phyloP scores from a whole-genome alignment of 2,329 filamentous ascomycete species.

The Colletotrichum sp. region DNA sequence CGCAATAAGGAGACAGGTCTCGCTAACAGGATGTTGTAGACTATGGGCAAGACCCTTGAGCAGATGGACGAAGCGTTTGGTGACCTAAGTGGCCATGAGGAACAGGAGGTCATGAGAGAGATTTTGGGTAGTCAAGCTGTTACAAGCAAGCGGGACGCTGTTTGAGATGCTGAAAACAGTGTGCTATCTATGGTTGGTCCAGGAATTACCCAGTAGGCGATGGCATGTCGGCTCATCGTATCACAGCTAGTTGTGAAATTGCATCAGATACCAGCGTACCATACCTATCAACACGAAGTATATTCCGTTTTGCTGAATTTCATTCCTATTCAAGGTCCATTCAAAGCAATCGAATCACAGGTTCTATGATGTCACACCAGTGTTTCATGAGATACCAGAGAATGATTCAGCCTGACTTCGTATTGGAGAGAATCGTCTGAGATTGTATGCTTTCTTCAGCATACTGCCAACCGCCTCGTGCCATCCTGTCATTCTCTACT shows the following conservation, averaged over 20 bases:
- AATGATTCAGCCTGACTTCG: no score
- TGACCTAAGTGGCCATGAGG: background rate
- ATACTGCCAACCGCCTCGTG: accelerated
- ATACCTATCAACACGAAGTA: no score
- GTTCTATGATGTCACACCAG: no score
- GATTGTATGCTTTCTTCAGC: no score
- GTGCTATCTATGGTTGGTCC: accelerated
- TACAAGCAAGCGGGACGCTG: background rate
- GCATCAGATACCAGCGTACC: background rate
- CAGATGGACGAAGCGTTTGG: constrained; percentile 54
- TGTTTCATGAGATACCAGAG: no score
- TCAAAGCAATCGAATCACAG: background rate
- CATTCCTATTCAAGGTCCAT: background rate
- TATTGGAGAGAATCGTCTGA: no score
- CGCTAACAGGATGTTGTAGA: constrained; percentile 39
- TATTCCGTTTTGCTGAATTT: no score
- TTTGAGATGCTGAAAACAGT: accelerated
- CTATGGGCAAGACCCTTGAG: constrained; percentile 59
- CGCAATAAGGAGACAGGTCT: accelerated
- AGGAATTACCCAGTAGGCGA: accelerated
- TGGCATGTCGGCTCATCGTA: background rate
- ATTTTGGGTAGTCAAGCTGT: background rate
- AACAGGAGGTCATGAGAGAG: constrained; percentile 2
- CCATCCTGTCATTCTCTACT: background rate
- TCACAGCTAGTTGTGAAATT: accelerated